A percentile compares a stretch with the other conserved stretches of the same genome.
These are phyloP conservation scores for Erysimum cheiri DNA, from an alignment of 441 rosid species.

Conservation along the genomic window DNA sequence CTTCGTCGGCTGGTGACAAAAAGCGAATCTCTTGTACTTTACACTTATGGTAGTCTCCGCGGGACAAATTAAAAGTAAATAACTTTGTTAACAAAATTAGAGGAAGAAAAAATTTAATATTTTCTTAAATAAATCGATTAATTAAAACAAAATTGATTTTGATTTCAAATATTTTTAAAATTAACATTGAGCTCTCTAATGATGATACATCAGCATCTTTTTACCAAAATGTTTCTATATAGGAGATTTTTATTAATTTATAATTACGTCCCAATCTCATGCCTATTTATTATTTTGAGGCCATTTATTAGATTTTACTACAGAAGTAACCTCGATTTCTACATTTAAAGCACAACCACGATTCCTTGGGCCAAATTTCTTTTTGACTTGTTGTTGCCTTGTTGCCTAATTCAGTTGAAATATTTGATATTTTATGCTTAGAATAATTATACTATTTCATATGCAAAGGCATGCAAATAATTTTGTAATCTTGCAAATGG, in stretches of 20 bases:
- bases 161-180: no score
- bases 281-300: not conserved
- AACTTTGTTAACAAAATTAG: no score
- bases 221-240: no score
- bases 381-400: constrained; percentile 20
- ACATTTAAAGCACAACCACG: constrained; percentile 20
- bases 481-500: not conserved
- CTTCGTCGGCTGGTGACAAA: constrained; percentile 26
- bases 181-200: no score
- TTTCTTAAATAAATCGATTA: no score
- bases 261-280: not conserved
- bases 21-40: constrained; percentile 26
- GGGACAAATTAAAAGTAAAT: no score
- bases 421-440: no score
- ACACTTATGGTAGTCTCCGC: no score
- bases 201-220: no score
- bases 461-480: not conserved
- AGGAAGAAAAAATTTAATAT: no score
- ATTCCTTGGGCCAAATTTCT: not conserved
- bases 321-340: constrained; percentile 18
- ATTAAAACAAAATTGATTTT: no score
- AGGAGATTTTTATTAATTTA: constrained; percentile 16
- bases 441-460: no score
- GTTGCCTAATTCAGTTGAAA: not conserved
- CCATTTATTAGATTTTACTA: not conserved